Evolutionary conservation across 768 basidiomycete species (phyloP).

Genomic region (Serpula lacrymans): DNA sequence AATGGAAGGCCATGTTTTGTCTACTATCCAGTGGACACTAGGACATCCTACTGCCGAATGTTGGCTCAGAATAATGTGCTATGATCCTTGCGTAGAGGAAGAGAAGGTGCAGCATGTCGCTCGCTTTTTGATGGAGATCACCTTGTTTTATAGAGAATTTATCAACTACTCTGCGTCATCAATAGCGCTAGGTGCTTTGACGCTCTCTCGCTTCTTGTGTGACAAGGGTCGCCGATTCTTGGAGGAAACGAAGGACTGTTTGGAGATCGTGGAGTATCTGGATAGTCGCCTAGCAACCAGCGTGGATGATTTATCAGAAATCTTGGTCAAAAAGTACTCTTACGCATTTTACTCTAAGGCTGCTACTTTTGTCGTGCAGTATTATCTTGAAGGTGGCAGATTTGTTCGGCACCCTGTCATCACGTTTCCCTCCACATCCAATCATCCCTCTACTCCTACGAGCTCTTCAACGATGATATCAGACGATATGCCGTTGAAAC

Average conservation of each 20-base stretch:
- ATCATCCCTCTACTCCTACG: slow-evolving; percentile 56
- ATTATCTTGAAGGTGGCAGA: slow-evolving; percentile 86
- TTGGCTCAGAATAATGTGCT: slow-evolving; percentile 87
- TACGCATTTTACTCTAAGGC: slow-evolving; percentile 96
- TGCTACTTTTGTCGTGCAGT: slow-evolving; percentile 89
- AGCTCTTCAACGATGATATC: slow-evolving; percentile 74
- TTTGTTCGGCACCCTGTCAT: slow-evolving; percentile 48
- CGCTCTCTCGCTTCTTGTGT: slow-evolving; percentile 85
- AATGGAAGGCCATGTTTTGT: slow-evolving; percentile 97
- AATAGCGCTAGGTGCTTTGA: slow-evolving; percentile 86
- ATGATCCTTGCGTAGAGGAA: slow-evolving; percentile 74
- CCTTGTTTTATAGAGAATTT: slow-evolving; percentile 96
- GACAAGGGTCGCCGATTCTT: slow-evolving; percentile 72
- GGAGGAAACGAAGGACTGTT: slow-evolving; percentile 81
- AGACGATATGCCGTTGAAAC: slow-evolving; percentile 83
- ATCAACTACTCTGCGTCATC: slow-evolving; percentile 80
- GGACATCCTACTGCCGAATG: slow-evolving; percentile 98
- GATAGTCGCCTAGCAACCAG: slow-evolving; percentile 84
- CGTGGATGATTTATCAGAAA: slow-evolving; percentile 91
- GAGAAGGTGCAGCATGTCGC: slow-evolving; percentile 92
- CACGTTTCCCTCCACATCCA: slow-evolving; percentile 63
- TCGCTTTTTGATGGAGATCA: slow-evolving; percentile 98
- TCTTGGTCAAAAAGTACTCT: slow-evolving; percentile 97
- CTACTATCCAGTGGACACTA: slow-evolving; percentile 94
- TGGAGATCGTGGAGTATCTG: slow-evolving; percentile 81